A percentile compares a stretch with the other conserved stretches of the same genome.
These are phyloP conservation scores for Betula pendula DNA, from an alignment of 306 rosid genomes.

Conservation along the genomic window DNA sequence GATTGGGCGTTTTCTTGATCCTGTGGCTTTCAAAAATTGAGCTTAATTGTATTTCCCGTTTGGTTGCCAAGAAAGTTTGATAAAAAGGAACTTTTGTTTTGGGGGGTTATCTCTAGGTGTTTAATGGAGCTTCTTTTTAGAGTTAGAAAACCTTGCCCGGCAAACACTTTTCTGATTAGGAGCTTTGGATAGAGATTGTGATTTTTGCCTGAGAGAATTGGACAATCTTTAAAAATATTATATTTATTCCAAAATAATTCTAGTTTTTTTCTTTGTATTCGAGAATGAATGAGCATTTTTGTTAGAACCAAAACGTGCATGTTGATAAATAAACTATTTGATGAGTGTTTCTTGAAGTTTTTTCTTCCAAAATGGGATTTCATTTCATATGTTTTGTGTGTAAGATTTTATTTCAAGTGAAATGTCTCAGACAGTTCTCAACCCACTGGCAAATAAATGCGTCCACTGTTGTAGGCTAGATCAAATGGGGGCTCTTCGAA, in stretches of 20 bases:
- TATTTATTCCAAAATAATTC: neutral
- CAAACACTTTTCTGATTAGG: neutral
- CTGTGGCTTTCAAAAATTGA: neutral
- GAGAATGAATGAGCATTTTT: slow-evolving; percentile 8
- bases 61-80: neutral
- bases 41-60: neutral
- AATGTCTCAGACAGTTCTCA: slow-evolving; percentile 9
- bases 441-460: neutral
- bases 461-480: slow-evolving; percentile 57
- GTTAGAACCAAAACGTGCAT: neutral
- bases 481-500: slow-evolving; percentile 79
- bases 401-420: neutral
- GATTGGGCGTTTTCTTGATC: neutral
- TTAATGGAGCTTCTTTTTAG: neutral
- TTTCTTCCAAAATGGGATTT: neutral
- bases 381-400: neutral
- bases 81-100: neutral
- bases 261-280: neutral
- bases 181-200: neutral
- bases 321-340: neutral
- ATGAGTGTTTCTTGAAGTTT: neutral
- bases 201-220: neutral
- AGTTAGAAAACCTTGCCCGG: neutral
- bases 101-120: neutral
- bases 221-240: neutral